These are phyloP conservation scores for Fusarium sublunatum DNA, from an alignment of 2,329 filamentous ascomycete species.

Conservation along the genomic window DNA sequence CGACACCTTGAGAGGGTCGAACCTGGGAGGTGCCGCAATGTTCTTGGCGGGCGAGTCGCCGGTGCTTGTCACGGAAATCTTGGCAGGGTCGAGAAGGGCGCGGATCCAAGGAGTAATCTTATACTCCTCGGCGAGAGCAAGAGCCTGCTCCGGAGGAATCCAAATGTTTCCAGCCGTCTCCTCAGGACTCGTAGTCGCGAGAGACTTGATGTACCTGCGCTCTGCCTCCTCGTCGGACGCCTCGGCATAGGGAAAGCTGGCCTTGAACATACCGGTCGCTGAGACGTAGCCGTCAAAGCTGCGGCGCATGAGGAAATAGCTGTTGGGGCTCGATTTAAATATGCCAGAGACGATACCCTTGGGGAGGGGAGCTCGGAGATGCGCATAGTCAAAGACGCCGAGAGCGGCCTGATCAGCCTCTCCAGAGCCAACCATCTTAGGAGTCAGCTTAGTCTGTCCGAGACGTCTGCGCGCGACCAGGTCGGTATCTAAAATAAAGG, in stretches of 20 bases:
- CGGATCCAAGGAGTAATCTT: slow-evolving; percentile 86
- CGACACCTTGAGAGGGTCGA: slow-evolving; percentile 64
- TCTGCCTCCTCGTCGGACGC: slow-evolving; percentile 78
- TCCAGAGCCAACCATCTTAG: slow-evolving; percentile 81
- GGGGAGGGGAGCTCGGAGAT: slow-evolving; percentile 90
- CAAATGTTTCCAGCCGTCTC: slow-evolving; percentile 97
- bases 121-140: slow-evolving; percentile 88
- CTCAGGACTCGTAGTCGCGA: slow-evolving; percentile 83
- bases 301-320: slow-evolving; percentile 96
- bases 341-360: slow-evolving; percentile 93
- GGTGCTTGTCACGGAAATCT: slow-evolving; percentile 72
- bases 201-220: slow-evolving; percentile 85
- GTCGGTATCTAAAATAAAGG: slow-evolving; percentile 68
- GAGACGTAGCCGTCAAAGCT: slow-evolving; percentile 87
- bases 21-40: slow-evolving; percentile 85
- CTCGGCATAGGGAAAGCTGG: slow-evolving; percentile 83
- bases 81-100: slow-evolving; percentile 89
- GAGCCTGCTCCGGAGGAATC: slow-evolving; percentile 86
- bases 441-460: slow-evolving; percentile 89
- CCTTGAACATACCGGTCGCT: slow-evolving; percentile 93
- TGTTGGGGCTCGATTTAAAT: slow-evolving; percentile 88
- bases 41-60: slow-evolving; percentile 76
- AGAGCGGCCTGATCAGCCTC: slow-evolving; percentile 79
- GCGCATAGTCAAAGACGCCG: slow-evolving; percentile 93
- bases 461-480: slow-evolving; percentile 87